Evolutionary conservation across 306 rosid species (phyloP).

Genomic region (Quercus cerris): DNA sequence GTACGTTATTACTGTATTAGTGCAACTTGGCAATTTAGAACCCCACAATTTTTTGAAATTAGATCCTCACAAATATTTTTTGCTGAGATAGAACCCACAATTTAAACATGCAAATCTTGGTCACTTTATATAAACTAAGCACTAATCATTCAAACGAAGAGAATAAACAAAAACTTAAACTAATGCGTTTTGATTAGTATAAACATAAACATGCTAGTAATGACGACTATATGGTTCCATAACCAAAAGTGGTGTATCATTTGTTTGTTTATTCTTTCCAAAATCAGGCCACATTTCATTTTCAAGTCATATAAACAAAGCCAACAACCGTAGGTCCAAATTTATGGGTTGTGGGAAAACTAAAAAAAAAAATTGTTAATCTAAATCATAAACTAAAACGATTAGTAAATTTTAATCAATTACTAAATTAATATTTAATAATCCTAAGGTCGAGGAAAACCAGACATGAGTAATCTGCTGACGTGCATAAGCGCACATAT

Average conservation of each 20-base stretch:
- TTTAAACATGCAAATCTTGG: slow-evolving; percentile 25
- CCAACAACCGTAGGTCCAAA: neutral
- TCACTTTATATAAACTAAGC: neutral
- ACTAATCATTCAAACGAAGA: neutral
- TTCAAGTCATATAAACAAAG: neutral
- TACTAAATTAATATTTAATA: neutral
- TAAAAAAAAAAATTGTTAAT: slow-evolving; percentile 4
- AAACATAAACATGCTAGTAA: neutral
- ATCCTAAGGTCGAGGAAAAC: slow-evolving; percentile 38
- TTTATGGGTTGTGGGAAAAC: neutral
- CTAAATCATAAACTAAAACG: too few species aligned
- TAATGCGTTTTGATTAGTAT: neutral
- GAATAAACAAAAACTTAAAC: neutral
- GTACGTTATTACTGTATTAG: neutral
- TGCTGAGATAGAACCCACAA: neutral
- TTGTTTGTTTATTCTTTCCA: neutral
- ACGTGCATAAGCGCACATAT: neutral
- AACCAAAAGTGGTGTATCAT: neutral
- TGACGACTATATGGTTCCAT: neutral
- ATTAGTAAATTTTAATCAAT: neutral
- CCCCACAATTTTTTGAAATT: neutral
- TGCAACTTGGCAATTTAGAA: neutral
- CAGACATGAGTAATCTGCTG: slow-evolving; percentile 24
- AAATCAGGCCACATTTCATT: neutral
- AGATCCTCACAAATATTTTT: too few species aligned